Evolutionary conservation across 2,329 filamentous ascomycete species (phyloP), one percentile per base, ranked within the genome.

Genomic region (Arthrinium puccinioides): DNA sequence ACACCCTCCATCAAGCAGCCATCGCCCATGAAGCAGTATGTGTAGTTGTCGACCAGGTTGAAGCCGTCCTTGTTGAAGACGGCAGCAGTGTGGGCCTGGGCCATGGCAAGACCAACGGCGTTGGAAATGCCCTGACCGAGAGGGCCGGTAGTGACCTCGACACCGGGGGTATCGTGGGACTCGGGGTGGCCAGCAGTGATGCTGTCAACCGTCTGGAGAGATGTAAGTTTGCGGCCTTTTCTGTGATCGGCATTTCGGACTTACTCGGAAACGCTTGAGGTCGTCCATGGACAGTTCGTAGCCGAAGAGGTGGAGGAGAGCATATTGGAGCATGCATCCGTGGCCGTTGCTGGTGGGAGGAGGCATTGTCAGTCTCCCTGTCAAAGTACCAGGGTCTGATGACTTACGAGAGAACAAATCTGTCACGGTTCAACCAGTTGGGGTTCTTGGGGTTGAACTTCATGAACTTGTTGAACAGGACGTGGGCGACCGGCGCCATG

Each of bases 391-490:
- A 25, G 9, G 7, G 9, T 14, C 20, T n/a, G 19, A 28, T 30
- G 15, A 84, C 89, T 78, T 79, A 96, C 89, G 92, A 98, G 63
- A 98, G 88, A 46, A 98, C 88, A 61, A 98, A 98, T 66, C 92
- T 85, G 70, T 98, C 92, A 60, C 92, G 84, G 80, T 97, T 97
- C 56, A 92, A 59, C 89, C 89, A 98, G 49, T 87, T 76, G 55
- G 92, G 87, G 79, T 95, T 96, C 83, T 96, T 94, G 57, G 92
- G 92, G 83, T 97, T 98, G 79, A 96, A 98, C 65, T 72, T 94
- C 87, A 98, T 87, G 77, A 96, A 94, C 69, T 92, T 94, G 80
- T 95, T 94, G 74, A 87, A 98, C 49, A 98, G 80, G 58, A 97
- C 87, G 76, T 97, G 92, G 66, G 92, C 83, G 59, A 89, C 81